phyloP scores from a whole-genome alignment of 2,329 filamentous ascomycete species.

The Ceratocystis cubensis region DNA sequence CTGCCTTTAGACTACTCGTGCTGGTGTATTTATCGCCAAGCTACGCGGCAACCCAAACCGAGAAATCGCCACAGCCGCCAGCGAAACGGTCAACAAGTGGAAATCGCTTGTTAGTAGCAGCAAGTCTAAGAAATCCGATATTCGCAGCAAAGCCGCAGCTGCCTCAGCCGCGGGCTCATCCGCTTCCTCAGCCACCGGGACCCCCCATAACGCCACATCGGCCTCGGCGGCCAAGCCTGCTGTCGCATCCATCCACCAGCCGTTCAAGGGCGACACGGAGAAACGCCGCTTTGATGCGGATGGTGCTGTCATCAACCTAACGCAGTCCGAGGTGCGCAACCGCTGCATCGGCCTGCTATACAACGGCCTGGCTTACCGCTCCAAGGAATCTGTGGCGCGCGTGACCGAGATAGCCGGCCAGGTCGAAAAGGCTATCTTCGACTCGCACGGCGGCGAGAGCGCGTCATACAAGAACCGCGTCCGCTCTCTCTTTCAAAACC shows the following conservation, averaged over 20 bases:
- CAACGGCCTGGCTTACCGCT: constrained; percentile 67
- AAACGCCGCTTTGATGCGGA: constrained; percentile 77
- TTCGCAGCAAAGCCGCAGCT: constrained; percentile 28
- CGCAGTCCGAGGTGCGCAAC: constrained; percentile 61
- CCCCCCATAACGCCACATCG: constrained; percentile 27
- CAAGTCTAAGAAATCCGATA: constrained; percentile 36
- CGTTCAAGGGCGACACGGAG: constrained; percentile 53
- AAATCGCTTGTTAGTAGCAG: constrained; percentile 61
- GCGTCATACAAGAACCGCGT: constrained; percentile 75
- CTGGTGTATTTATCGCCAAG: constrained; percentile 81
- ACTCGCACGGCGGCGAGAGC: constrained; percentile 51
- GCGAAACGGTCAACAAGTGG: constrained; percentile 80
- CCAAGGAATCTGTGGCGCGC: constrained; percentile 55
- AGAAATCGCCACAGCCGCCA: constrained; percentile 63
- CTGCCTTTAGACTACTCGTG: constrained; percentile 56
- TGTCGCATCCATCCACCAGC: constrained; percentile 26
- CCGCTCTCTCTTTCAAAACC: constrained; percentile 82
- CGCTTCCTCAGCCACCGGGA: constrained; percentile 36
- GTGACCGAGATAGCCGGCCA: constrained; percentile 67
- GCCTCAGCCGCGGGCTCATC: constrained; percentile 33
- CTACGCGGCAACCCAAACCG: constrained; percentile 65
- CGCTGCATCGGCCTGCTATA: constrained; percentile 85
- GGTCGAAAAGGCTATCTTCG: constrained; percentile 68
- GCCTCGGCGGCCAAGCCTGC: constrained; percentile 28
- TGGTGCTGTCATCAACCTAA: constrained; percentile 63